Conservation (phyloP, 441 rosid genomes). For the Biscutella laevigata region DNA sequence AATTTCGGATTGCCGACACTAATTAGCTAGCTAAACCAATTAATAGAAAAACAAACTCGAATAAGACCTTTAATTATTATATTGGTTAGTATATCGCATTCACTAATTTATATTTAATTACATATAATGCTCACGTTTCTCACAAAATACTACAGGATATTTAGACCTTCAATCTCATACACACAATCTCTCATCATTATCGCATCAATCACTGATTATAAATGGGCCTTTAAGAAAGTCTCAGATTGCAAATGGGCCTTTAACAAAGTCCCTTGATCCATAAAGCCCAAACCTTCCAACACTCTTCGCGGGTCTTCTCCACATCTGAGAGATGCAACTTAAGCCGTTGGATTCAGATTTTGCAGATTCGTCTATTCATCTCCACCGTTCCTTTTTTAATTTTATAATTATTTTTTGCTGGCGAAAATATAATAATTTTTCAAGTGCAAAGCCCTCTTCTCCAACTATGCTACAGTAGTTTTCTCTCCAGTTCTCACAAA, state of each 20-base stretch:
- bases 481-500: slow-evolving; percentile 15
- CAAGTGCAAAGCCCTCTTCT: slow-evolving; percentile 8
- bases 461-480: slow-evolving; percentile 17
- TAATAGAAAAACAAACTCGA: slow-evolving; percentile 8
- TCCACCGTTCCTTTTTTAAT: background rate
- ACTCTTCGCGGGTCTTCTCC: slow-evolving; percentile 8
- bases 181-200: background rate
- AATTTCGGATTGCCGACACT: slow-evolving; percentile 19
- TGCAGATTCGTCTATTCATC: slow-evolving; percentile 1
- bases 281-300: background rate
- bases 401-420: background rate
- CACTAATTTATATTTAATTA: slow-evolving; percentile 12
- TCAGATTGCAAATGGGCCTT: no score
- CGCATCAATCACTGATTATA: no score
- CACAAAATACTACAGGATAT: background rate
- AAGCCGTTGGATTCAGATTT: slow-evolving; percentile 11
- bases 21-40: slow-evolving; percentile 5
- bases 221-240: no score
- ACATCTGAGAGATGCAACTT: background rate
- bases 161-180: background rate
- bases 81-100: slow-evolving; percentile 25
- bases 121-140: slow-evolving; percentile 19
- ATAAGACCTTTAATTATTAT: slow-evolving; percentile 16
- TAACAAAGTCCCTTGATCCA: background rate
- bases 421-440: background rate